Evolutionary conservation across 2,329 filamentous ascomycete genomes (phyloP).

Genomic region (Akanthomyces dipterigenus): DNA sequence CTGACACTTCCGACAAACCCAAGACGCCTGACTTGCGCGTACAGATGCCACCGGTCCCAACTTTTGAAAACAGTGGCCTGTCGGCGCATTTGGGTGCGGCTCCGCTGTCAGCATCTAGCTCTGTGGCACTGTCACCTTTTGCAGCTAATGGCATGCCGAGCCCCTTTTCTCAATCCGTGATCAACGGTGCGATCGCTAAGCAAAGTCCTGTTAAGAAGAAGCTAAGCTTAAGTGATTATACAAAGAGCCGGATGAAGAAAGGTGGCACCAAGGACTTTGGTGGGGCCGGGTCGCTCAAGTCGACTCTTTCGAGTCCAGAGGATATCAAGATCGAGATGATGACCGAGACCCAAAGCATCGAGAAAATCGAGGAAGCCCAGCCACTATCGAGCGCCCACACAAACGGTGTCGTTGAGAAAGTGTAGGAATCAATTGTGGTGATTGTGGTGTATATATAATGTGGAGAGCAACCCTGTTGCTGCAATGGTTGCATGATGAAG

Average conservation of each 20-base stretch:
- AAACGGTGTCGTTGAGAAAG: constrained; percentile 6
- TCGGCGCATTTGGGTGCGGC: constrained; percentile 33
- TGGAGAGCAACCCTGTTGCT: background rate
- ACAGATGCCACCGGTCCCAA: constrained; percentile 50
- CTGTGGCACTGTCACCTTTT: constrained; percentile 45
- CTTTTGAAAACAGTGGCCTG: constrained; percentile 36
- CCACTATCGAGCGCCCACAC: constrained; percentile 18
- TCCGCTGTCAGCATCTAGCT: constrained; percentile 39
- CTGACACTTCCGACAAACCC: constrained; percentile 21
- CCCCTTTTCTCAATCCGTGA: constrained; percentile 34
- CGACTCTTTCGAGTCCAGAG: constrained; percentile 29
- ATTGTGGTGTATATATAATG: constrained; percentile 11
- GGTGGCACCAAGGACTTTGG: constrained; percentile 33
- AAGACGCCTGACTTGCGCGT: constrained; percentile 44
- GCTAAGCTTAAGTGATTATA: constrained; percentile 58
- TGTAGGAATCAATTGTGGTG: constrained; percentile 2
- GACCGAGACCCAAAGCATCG: constrained; percentile 23
- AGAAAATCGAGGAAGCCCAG: constrained; percentile 22
- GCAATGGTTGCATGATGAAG: constrained; percentile 5
- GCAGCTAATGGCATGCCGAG: constrained; percentile 32
- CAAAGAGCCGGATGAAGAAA: constrained; percentile 51
- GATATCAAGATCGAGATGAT: constrained; percentile 31
- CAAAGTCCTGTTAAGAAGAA: constrained; percentile 62
- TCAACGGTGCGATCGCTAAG: constrained; percentile 38
- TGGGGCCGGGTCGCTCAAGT: constrained; percentile 24